These are phyloP conservation scores for Psilocybe cubensis DNA, from an alignment of 768 basidiomycete species.

Conservation along the genomic window DNA sequence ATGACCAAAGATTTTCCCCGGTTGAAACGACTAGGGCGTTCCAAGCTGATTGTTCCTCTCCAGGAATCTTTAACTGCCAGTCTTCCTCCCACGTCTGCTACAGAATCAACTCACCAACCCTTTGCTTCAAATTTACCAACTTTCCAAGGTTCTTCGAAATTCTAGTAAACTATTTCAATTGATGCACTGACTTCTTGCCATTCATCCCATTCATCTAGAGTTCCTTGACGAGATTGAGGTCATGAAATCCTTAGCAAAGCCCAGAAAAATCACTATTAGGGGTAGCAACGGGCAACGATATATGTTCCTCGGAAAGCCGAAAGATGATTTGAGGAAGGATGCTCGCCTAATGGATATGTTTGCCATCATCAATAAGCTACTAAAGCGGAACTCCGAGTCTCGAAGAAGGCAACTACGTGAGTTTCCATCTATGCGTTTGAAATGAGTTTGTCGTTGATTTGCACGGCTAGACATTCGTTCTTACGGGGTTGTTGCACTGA, in stretches of 20 bases:
- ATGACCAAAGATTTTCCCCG: slow-evolving; percentile 61
- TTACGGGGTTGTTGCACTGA: slow-evolving; percentile 97
- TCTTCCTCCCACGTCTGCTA: slow-evolving; percentile 75
- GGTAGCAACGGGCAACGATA: slow-evolving; percentile 86
- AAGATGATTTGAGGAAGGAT: slow-evolving; percentile 97
- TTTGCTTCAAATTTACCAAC: slow-evolving; percentile 80
- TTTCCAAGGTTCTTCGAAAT: slow-evolving; percentile 62
- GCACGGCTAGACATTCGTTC: slow-evolving; percentile 80
- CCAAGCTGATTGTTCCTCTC: slow-evolving; percentile 82
- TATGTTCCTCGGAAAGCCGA: slow-evolving; percentile 94
- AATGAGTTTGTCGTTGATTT: background rate
- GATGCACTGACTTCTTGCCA: too few species aligned
- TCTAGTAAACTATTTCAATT: background rate
- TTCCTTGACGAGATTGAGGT: slow-evolving; percentile 85
- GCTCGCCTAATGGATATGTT: slow-evolving; percentile 98
- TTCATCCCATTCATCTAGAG: slow-evolving; percentile 49
- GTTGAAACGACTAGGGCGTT: slow-evolving; percentile 60
- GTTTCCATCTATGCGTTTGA: slow-evolving; percentile 30
- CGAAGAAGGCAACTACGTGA: slow-evolving; percentile 86
- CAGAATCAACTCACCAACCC: slow-evolving; percentile 70
- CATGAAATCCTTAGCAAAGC: slow-evolving; percentile 91
- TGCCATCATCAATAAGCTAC: slow-evolving; percentile 93
- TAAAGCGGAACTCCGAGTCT: slow-evolving; percentile 93
- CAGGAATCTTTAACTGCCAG: slow-evolving; percentile 91
- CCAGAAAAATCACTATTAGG: slow-evolving; percentile 85